Conservation (phyloP, 495 filamentous ascomycete species). For the Lophiotrema nucula region DNA sequence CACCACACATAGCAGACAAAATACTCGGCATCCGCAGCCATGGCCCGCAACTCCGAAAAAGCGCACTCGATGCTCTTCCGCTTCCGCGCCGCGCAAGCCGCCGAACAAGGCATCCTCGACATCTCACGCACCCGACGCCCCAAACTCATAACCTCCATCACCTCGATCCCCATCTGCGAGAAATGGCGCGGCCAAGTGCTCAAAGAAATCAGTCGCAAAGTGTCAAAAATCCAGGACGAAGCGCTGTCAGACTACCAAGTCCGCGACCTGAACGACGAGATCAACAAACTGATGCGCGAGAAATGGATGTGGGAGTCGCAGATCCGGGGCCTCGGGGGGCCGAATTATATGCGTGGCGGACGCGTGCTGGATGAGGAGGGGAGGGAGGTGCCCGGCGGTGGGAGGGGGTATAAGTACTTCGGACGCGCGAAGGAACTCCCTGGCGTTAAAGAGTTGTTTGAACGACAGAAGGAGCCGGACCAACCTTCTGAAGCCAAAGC, state of each 20-base stretch:
- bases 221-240: conserved; percentile 88
- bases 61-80: conserved; percentile 99
- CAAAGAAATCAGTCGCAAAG: conserved; percentile 95
- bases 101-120: conserved; percentile 93
- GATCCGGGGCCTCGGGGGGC: conserved; percentile 88
- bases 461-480: conserved; percentile 63
- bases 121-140: conserved; percentile 85
- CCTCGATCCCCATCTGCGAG: conserved; percentile 82
- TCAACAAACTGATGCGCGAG: conserved; percentile 98
- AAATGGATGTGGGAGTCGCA: conserved; percentile 98
- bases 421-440: conserved; percentile 87
- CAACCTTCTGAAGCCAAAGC: conserved; percentile 52
- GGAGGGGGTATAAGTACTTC: conserved; percentile 90
- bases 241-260: conserved; percentile 93
- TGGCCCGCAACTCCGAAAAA: conserved; percentile 91
- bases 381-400: conserved; percentile 82
- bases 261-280: conserved; percentile 96
- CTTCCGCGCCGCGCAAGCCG: conserved; percentile 96
- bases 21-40: conserved; percentile 24
- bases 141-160: conserved; percentile 80
- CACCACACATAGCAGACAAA: not conserved
- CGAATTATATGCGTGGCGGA: conserved; percentile 95
- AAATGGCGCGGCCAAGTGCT: conserved; percentile 98
- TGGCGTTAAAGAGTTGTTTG: conserved; percentile 96
- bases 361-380: conserved; percentile 90